Percentiles rank a stretch among this genome's conserved stretches.
Conservation (phyloP, 2,329 filamentous ascomycete genomes). For the Venturia oleaginea region DNA sequence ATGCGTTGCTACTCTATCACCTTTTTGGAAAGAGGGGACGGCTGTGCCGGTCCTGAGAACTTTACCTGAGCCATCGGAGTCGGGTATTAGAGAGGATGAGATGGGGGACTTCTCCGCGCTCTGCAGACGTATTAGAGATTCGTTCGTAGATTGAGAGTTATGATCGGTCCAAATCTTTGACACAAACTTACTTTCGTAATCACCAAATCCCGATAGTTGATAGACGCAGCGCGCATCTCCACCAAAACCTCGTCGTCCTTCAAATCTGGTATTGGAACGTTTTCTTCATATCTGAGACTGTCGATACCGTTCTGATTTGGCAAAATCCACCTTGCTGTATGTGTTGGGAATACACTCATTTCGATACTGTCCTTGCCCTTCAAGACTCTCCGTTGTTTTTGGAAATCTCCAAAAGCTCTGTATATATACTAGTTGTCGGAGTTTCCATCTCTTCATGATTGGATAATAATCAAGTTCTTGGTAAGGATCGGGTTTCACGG, state of each 20-base stretch:
- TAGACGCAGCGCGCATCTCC: conserved; percentile 8
- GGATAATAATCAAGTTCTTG: neutral
- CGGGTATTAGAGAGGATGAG: conserved; percentile 28
- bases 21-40: conserved; percentile 47
- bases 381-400: neutral
- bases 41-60: conserved; percentile 46
- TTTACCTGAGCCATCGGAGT: conserved; percentile 44
- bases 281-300: neutral
- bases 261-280: neutral
- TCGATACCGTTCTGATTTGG: conserved; percentile 1
- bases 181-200: conserved; percentile 5
- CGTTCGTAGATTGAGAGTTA: neutral
- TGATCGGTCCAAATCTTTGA: neutral
- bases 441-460: neutral
- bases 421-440: too few relatives aligned
- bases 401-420: neutral
- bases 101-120: neutral
- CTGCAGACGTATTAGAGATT: neutral
- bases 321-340: conserved; percentile 5
- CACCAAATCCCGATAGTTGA: conserved; percentile 12
- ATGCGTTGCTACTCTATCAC: conserved; percentile 51
- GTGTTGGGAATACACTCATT: neutral
- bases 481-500: neutral
- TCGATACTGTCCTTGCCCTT: neutral
- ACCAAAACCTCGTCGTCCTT: conserved; percentile 2